A percentile compares a stretch with the other conserved stretches of the same genome.
Conservation (phyloP, 2,329 filamentous ascomycete genomes). For the Zymoseptoria brevis region DNA sequence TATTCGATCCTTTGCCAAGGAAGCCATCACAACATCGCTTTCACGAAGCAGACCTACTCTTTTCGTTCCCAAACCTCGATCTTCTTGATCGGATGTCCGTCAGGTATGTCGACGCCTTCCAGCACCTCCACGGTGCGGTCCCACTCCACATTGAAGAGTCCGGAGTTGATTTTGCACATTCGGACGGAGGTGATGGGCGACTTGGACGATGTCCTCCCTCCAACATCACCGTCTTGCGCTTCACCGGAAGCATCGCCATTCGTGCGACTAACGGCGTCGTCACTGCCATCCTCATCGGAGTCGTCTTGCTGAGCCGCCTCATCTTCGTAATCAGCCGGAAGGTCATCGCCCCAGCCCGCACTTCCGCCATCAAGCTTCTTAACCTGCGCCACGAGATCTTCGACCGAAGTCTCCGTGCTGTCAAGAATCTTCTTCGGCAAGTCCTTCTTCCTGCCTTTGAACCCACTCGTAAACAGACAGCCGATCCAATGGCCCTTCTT, state of each 20-base stretch:
- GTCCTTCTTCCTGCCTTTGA: conserved; percentile 41
- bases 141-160: conserved; percentile 51
- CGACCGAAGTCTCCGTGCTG: conserved; percentile 43
- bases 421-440: conserved; percentile 38
- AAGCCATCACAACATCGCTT: not conserved
- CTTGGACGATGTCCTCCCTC: not conserved
- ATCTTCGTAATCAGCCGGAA: conserved; percentile 17
- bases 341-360: not conserved
- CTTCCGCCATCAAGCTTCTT: not conserved
- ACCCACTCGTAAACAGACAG: conserved; percentile 50
- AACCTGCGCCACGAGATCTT: conserved; percentile 32
- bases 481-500: conserved; percentile 44
- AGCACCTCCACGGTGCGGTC: conserved; percentile 39
- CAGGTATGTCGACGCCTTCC: conserved; percentile 29
- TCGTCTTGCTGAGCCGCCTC: conserved; percentile 32
- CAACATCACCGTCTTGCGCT: not conserved
- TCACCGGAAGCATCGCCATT: not conserved
- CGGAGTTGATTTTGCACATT: conserved; percentile 44
- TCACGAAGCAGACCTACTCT: conserved; percentile 2
- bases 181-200: conserved; percentile 11
- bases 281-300: conserved; percentile 4
- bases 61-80: conserved; percentile 17
- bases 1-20: not conserved
- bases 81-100: conserved; percentile 8
- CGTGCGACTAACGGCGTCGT: not conserved